These are phyloP conservation scores for Inonotus obliquus DNA, from an alignment of 1,284 basidiomycete genomes.

Conservation along the genomic window DNA sequence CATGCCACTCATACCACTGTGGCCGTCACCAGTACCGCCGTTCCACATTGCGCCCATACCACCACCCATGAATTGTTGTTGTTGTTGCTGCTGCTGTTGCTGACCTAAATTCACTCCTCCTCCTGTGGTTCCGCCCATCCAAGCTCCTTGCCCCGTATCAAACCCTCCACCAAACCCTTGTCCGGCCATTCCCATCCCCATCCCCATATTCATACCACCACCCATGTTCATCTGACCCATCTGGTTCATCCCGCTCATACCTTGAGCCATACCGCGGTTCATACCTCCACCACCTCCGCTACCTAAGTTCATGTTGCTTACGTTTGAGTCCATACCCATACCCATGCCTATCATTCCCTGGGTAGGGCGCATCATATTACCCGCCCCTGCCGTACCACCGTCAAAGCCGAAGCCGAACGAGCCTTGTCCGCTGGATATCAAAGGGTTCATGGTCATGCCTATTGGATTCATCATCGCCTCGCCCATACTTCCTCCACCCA, in stretches of 20 bases:
- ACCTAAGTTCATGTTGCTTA: neutral
- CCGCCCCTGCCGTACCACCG: neutral
- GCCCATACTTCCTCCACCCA: conserved; percentile 29
- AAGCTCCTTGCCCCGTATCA: conserved; percentile 1
- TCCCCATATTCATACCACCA: neutral
- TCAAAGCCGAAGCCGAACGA: conserved; percentile 4
- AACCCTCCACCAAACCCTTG: conserved; percentile 1
- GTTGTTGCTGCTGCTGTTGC: neutral
- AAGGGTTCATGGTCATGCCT: conserved; percentile 34
- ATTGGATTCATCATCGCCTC: conserved; percentile 23
- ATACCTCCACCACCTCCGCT: neutral
- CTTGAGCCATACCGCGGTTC: conserved; percentile 1
- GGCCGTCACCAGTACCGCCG: neutral
- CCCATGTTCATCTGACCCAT: conserved; percentile 12
- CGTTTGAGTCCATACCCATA: neutral
- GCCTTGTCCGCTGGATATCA: conserved; percentile 35
- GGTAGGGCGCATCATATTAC: neutral
- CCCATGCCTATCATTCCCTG: conserved; percentile 8
- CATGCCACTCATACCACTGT: conserved; percentile 1
- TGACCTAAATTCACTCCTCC: neutral
- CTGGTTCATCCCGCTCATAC: neutral
- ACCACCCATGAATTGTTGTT: conserved; percentile 10
- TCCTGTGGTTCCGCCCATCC: neutral
- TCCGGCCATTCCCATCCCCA: conserved; percentile 4
- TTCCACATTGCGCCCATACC: conserved; percentile 9